phyloP scores from a whole-genome alignment of 2,329 filamentous ascomycete species.

The Macrophomina phaseolina region DNA sequence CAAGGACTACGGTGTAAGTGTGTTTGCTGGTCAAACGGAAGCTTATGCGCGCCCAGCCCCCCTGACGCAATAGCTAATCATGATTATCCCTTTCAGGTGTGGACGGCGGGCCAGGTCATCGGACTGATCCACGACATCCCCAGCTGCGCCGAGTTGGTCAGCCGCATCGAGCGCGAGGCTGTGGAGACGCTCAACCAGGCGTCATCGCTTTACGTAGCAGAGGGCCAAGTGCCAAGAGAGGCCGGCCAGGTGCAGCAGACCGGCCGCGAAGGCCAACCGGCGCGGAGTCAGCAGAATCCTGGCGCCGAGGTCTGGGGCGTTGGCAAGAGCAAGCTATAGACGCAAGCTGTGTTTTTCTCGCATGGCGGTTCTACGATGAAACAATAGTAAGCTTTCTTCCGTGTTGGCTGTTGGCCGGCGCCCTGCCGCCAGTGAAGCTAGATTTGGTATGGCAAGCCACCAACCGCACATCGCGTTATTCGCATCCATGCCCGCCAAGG shows the following conservation, averaged over 20 bases:
- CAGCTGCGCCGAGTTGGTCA: slow-evolving; percentile 53
- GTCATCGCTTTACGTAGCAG: slow-evolving; percentile 44
- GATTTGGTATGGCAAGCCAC: slow-evolving; percentile 6
- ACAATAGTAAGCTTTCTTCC: slow-evolving; percentile 18
- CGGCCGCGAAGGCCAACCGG: slow-evolving; percentile 29
- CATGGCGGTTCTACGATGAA: slow-evolving; percentile 8
- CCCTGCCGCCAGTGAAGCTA: background rate
- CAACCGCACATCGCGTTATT: background rate
- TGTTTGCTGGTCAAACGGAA: background rate
- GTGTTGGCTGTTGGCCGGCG: background rate
- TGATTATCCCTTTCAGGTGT: slow-evolving; percentile 66
- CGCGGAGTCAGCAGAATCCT: slow-evolving; percentile 41
- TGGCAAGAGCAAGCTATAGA: slow-evolving; percentile 50
- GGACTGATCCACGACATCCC: slow-evolving; percentile 60
- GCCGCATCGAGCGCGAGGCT: slow-evolving; percentile 54
- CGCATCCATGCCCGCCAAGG: background rate
- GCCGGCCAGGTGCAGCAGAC: slow-evolving; percentile 25
- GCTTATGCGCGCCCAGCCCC: background rate
- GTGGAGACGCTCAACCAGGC: slow-evolving; percentile 48
- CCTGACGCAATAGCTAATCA: slow-evolving; percentile 27
- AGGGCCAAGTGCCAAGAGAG: slow-evolving; percentile 40
- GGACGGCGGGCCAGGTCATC: slow-evolving; percentile 97
- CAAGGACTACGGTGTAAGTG: slow-evolving; percentile 81
- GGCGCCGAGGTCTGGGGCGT: slow-evolving; percentile 49
- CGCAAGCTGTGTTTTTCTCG: slow-evolving; percentile 1